phyloP scores from a whole-genome alignment of 176 grass and related monocot genomes.

The Hyparrhenia diplandra region DNA sequence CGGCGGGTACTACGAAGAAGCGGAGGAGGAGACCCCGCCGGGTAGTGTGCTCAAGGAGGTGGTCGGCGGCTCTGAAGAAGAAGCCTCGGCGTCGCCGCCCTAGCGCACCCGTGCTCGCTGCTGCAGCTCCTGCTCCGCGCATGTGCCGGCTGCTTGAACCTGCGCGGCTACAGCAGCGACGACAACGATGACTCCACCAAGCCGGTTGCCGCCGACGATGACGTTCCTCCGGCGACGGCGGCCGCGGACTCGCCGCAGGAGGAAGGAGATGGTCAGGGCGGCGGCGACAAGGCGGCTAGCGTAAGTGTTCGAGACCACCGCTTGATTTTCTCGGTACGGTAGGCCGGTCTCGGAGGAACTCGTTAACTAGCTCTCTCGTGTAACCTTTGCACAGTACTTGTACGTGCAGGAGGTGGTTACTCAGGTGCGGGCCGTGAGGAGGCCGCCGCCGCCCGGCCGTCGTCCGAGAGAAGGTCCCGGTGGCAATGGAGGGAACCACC shows the following conservation, averaged over 20 bases:
- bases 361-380: background rate
- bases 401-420: conserved; percentile 28
- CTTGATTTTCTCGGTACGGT: background rate
- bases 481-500: conserved; percentile 14
- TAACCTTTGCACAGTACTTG: background rate
- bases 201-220: background rate
- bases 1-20: background rate
- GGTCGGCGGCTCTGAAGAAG: background rate
- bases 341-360: background rate
- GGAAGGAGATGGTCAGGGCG: background rate
- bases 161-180: background rate
- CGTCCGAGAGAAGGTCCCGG: conserved; percentile 29
- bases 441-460: background rate
- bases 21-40: background rate
- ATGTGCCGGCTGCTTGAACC: conserved; percentile 27
- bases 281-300: background rate
- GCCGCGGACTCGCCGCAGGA: background rate
- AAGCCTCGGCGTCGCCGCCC: background rate
- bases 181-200: background rate
- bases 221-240: background rate
- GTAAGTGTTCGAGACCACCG: conserved; percentile 22
- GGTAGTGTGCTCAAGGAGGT: background rate
- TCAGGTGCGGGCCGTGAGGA: background rate
- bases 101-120: conserved; percentile 42
- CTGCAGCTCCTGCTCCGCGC: conserved; percentile 12